These are phyloP conservation scores for Hyphochytrium catenoides DNA, from an alignment of 352 stramenopile genomes.

Conservation along the genomic window DNA sequence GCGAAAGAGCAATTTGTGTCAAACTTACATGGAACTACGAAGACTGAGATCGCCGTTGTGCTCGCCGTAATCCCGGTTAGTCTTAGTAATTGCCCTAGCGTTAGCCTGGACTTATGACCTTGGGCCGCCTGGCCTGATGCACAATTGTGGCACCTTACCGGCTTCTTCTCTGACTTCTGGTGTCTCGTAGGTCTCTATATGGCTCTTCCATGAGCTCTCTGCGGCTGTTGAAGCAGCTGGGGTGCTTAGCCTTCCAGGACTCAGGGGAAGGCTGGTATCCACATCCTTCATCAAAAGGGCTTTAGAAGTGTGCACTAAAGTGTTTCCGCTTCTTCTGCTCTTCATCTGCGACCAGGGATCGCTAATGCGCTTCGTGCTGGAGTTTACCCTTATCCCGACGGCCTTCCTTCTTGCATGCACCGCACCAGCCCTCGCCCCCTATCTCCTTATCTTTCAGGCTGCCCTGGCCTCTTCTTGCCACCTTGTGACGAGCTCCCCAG, in stretches of 20 bases:
- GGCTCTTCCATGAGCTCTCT: no score
- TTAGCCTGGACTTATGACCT: slow-evolving; percentile 5
- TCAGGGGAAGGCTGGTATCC: no score
- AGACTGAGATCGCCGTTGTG: slow-evolving; percentile 34
- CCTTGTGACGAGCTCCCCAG: slow-evolving; percentile 1
- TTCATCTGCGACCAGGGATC: no score
- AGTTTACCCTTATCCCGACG: no score
- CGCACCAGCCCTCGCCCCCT: neutral
- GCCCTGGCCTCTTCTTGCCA: slow-evolving; percentile 1
- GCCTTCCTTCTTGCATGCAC: no score
- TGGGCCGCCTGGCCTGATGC: neutral
- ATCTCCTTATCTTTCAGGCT: neutral
- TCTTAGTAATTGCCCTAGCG: neutral
- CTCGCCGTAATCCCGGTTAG: slow-evolving; percentile 42
- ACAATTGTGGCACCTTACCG: slow-evolving; percentile 13
- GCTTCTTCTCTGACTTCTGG: slow-evolving; percentile 6
- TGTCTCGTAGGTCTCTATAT: no score
- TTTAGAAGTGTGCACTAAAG: no score
- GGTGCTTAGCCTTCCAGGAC: neutral
- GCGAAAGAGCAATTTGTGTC: slow-evolving; percentile 53
- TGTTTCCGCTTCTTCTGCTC: no score
- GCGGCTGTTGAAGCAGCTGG: neutral
- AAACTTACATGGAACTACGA: slow-evolving; percentile 31
- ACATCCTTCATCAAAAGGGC: no score
- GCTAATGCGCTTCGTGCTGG: no score